Evolutionary conservation across 176 grass and related monocot species (phyloP).

Genomic region (Metroxylon sagu): DNA sequence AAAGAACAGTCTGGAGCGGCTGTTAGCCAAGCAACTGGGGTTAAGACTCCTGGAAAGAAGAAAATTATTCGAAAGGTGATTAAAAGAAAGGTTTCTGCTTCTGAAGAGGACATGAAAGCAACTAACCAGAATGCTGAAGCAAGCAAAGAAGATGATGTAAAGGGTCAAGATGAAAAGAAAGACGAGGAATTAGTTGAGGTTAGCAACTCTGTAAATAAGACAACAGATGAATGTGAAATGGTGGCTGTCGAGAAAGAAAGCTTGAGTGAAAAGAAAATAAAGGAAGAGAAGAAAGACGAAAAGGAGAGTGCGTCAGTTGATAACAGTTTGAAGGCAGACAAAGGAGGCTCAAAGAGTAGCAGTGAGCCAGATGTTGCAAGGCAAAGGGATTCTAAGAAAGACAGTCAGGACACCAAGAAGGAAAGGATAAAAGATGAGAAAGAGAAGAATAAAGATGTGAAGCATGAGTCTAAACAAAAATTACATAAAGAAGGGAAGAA

Average conservation of each 20-base stretch:
- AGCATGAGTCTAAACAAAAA: constrained; percentile 47
- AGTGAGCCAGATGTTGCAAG: constrained; percentile 30
- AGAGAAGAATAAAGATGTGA: constrained; percentile 48
- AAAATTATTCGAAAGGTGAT: constrained; percentile 88
- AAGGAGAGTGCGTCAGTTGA: constrained; percentile 19
- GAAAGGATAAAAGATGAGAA: constrained; percentile 49
- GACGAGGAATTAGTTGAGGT: constrained; percentile 19
- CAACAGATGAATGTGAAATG: constrained; percentile 15
- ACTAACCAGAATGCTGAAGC: constrained; percentile 27
- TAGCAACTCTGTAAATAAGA: constrained; percentile 29
- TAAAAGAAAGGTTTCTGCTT: constrained; percentile 59
- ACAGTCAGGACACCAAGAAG: constrained; percentile 34
- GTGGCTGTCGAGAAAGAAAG: constrained; percentile 21
- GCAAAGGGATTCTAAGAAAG: constrained; percentile 40
- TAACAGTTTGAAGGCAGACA: constrained; percentile 12
- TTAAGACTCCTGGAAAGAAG: constrained; percentile 65
- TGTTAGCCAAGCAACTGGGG: constrained; percentile 26
- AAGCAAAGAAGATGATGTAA: constrained; percentile 25
- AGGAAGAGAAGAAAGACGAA: constrained; percentile 29
- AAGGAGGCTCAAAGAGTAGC: constrained; percentile 7
- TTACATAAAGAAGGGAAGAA: constrained; percentile 43
- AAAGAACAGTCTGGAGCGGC: constrained; percentile 26
- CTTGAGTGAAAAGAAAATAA: constrained; percentile 34
- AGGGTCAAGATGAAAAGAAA: constrained; percentile 42
- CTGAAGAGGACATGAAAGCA: constrained; percentile 25